These are phyloP conservation scores for Aureobasidium sp. DNA, from an alignment of 2,329 filamentous ascomycete species.

Conservation along the genomic window DNA sequence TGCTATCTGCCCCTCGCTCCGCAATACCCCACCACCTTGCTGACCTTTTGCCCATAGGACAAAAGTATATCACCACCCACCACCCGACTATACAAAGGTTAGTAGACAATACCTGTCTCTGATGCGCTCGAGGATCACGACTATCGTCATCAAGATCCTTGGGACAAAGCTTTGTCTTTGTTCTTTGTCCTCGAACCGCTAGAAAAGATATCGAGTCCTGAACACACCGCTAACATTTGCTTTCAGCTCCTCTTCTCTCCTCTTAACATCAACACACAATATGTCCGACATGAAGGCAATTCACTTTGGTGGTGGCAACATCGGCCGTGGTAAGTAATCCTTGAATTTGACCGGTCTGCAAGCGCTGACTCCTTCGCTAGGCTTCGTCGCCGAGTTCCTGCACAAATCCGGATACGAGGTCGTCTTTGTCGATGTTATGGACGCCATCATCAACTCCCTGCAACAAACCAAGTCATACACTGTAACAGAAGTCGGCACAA, in stretches of 20 bases:
- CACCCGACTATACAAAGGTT: not conserved
- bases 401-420: conserved; percentile 95
- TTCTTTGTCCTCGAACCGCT: conserved; percentile 9
- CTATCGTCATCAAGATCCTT: not conserved
- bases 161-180: not conserved
- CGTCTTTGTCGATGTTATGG: conserved; percentile 91
- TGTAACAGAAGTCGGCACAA: conserved; percentile 84
- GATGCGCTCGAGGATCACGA: not conserved
- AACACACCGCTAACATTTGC: not conserved
- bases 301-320: conserved; percentile 49
- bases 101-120: not conserved
- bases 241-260: not conserved
- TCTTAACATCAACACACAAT: not conserved
- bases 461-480: conserved; percentile 72
- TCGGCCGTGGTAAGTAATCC: conserved; percentile 38
- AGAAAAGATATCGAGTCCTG: not conserved
- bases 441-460: conserved; percentile 70
- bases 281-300: conserved; percentile 41
- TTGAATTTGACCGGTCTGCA: not conserved
- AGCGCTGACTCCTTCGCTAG: conserved; percentile 26
- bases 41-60: not conserved
- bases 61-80: not conserved
- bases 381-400: conserved; percentile 85
- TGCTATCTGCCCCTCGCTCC: conserved; percentile 4
- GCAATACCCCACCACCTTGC: not conserved